phyloP scores from a whole-genome alignment of 495 filamentous ascomycete species.

The Neurospora sp. region DNA sequence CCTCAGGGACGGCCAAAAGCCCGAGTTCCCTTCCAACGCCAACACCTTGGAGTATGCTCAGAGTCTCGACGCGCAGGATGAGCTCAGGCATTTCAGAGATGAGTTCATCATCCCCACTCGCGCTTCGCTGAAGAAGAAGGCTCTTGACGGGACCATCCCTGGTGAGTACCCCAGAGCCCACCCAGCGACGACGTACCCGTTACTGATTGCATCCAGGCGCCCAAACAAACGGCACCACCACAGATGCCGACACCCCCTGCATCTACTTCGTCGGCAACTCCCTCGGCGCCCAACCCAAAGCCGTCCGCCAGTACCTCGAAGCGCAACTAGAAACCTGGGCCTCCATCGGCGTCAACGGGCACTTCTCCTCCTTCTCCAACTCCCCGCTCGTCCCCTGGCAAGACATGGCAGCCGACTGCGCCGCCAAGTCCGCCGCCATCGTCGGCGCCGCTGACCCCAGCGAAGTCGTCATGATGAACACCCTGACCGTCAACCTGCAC shows the following conservation, averaged over 20 bases:
- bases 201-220: slow-evolving; percentile 3
- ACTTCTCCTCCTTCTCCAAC: slow-evolving; percentile 67
- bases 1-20: slow-evolving; percentile 9
- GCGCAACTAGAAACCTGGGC: slow-evolving; percentile 78
- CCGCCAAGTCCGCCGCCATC: slow-evolving; percentile 60
- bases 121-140: slow-evolving; percentile 52
- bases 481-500: slow-evolving; percentile 82
- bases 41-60: slow-evolving; percentile 11
- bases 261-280: slow-evolving; percentile 94
- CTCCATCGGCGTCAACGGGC: slow-evolving; percentile 76
- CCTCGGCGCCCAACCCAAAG: slow-evolving; percentile 72
- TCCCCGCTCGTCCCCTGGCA: slow-evolving; percentile 61
- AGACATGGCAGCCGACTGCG: slow-evolving; percentile 62
- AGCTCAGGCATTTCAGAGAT: slow-evolving; percentile 51
- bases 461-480: slow-evolving; percentile 87
- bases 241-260: slow-evolving; percentile 34
- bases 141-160: slow-evolving; percentile 32
- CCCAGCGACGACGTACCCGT: no score
- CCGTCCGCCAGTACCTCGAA: slow-evolving; percentile 53
- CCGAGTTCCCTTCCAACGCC: slow-evolving; percentile 9
- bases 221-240: background rate
- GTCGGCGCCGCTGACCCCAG: slow-evolving; percentile 58
- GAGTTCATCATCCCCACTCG: slow-evolving; percentile 79
- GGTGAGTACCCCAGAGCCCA: slow-evolving; percentile 15
- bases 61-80: slow-evolving; percentile 56